Evolutionary conservation across 2,329 filamentous ascomycete species (phyloP).

Genomic region (Davidsoniella australis): DNA sequence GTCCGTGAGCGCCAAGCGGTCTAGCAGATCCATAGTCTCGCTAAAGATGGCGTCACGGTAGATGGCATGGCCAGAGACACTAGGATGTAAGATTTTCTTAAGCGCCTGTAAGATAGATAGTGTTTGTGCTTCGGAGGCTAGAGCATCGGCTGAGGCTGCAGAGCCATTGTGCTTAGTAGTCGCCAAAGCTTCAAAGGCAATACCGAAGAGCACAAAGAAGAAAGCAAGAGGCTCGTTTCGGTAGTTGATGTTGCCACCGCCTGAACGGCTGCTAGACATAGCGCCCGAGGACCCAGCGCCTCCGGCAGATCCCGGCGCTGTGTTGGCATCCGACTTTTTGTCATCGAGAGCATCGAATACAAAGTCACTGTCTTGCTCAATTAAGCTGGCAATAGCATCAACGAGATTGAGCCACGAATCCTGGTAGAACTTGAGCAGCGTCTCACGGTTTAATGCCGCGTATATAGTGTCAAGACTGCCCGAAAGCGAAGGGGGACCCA

Average conservation of each 20-base stretch:
- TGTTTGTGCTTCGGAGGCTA: constrained; percentile 61
- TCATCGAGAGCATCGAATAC: constrained; percentile 94
- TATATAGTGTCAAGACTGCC: constrained; percentile 88
- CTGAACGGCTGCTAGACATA: not conserved
- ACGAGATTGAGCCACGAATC: constrained; percentile 93
- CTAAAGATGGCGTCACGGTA: constrained; percentile 93
- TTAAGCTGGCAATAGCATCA: constrained; percentile 89
- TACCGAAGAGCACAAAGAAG: constrained; percentile 94
- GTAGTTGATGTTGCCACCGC: constrained; percentile 73
- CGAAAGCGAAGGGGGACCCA: constrained; percentile 64
- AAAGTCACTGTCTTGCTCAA: constrained; percentile 93
- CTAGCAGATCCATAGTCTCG: constrained; percentile 90
- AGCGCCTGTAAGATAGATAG: constrained; percentile 79
- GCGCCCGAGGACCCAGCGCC: not conserved
- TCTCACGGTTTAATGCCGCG: constrained; percentile 84
- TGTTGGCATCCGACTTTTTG: constrained; percentile 47
- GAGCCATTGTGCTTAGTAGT: constrained; percentile 31
- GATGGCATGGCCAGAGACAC: constrained; percentile 88
- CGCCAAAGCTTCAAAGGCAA: constrained; percentile 89
- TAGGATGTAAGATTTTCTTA: constrained; percentile 86
- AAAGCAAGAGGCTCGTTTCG: constrained; percentile 95
- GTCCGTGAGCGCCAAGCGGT: constrained; percentile 82
- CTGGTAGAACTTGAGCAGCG: constrained; percentile 87
- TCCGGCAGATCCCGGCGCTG: not conserved
- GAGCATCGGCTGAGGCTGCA: constrained; percentile 34